phyloP scores from a whole-genome alignment of 2,329 filamentous ascomycete genomes.

The Aureobasidium leucospermi region DNA sequence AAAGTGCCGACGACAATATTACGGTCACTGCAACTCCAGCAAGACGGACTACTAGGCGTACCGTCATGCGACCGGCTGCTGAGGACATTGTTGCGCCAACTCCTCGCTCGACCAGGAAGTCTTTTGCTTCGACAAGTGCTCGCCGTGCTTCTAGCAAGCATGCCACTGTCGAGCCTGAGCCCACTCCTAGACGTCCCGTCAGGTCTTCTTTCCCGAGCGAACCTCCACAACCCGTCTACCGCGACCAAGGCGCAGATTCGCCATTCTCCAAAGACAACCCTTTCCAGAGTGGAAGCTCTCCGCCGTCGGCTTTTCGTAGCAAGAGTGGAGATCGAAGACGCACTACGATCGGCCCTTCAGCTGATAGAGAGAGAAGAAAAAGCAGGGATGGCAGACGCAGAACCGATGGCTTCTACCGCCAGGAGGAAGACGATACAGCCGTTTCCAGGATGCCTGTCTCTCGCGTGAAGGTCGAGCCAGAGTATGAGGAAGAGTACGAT shows the following conservation, averaged over 20 bases:
- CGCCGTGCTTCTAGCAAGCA: slow-evolving; percentile 38
- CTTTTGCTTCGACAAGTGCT: slow-evolving; percentile 23
- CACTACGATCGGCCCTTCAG: slow-evolving; percentile 40
- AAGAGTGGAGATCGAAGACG: slow-evolving; percentile 42
- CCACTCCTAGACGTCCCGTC: slow-evolving; percentile 36
- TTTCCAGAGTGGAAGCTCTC: slow-evolving; percentile 79
- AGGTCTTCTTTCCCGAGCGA: slow-evolving; percentile 15
- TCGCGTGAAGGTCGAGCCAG: slow-evolving; percentile 26
- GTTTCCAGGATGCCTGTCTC: slow-evolving; percentile 52
- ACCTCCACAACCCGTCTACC: slow-evolving; percentile 20
- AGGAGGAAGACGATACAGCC: slow-evolving; percentile 47
- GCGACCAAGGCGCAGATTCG: slow-evolving; percentile 40
- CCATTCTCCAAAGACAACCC: slow-evolving; percentile 85
- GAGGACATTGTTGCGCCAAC: slow-evolving; percentile 38
- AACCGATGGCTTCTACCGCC: slow-evolving; percentile 35
- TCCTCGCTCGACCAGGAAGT: slow-evolving; percentile 22
- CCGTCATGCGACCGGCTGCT: slow-evolving; percentile 31
- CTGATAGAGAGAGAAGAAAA: slow-evolving; percentile 34
- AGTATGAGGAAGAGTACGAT: slow-evolving; percentile 25
- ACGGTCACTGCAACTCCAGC: slow-evolving; percentile 36
- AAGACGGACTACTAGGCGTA: slow-evolving; percentile 21
- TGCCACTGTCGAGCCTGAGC: slow-evolving; percentile 30
- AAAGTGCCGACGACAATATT: slow-evolving; percentile 48
- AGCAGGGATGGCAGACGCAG: slow-evolving; percentile 36
- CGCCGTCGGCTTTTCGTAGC: slow-evolving; percentile 35